Percentiles rank a stretch among this genome's conserved stretches.
phyloP scores from a whole-genome alignment of 2,329 filamentous ascomycete species.

The Harringtonia aguacate region DNA sequence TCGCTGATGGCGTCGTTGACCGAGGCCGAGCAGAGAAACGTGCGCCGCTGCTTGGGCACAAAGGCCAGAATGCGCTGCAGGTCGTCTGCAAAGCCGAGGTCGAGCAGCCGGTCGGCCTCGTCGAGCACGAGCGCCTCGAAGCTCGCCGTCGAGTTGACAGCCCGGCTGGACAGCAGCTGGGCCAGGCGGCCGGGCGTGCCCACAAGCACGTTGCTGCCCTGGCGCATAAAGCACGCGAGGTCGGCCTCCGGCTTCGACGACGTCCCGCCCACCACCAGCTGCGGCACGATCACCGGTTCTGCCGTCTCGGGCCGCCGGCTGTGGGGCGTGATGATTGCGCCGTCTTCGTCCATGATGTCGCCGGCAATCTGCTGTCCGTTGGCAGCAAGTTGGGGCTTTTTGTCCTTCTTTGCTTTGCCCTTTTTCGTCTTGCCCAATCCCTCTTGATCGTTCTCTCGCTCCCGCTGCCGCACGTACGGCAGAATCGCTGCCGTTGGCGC shows the following conservation, averaged over 20 bases:
- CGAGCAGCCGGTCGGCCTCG: conserved; percentile 84
- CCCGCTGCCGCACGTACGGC: conserved; percentile 25
- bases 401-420: conserved; percentile 34
- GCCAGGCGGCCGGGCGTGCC: conserved; percentile 79
- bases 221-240: conserved; percentile 70
- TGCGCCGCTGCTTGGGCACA: conserved; percentile 85
- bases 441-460: not conserved
- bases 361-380: conserved; percentile 11
- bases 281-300: conserved; percentile 58
- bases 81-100: conserved; percentile 89
- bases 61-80: conserved; percentile 74
- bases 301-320: conserved; percentile 28
- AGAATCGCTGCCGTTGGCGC: conserved; percentile 60
- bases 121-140: conserved; percentile 92
- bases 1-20: conserved; percentile 93
- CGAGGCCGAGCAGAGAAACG: conserved; percentile 87
- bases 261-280: conserved; percentile 77
- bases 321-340: not conserved
- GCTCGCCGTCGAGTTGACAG: conserved; percentile 80
- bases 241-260: conserved; percentile 68
- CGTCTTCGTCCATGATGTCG: conserved; percentile 7
- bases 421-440: conserved; percentile 13
- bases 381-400: not conserved
- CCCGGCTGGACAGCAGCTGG: conserved; percentile 74
- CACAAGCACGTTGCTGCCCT: conserved; percentile 80